Evolutionary conservation across 2,329 filamentous ascomycete species (phyloP), one percentile per base, ranked within the genome.

Genomic region (Aspergillus ustus): DNA sequence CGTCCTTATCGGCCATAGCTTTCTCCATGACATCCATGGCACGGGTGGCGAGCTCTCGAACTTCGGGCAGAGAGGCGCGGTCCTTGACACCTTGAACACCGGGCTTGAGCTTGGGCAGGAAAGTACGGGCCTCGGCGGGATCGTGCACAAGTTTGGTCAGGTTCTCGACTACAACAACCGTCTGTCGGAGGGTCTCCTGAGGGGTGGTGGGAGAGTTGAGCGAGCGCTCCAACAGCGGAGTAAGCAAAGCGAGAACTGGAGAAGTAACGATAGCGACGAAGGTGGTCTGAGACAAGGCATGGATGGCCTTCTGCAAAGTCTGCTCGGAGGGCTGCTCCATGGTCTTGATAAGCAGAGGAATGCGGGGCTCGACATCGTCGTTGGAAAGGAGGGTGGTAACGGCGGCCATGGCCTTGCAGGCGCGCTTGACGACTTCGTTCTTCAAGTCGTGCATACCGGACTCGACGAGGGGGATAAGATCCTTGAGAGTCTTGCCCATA

Each of bases 121-220:
- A 99, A 59, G 92, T 92, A 67, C 95, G 87, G 37, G 95, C 95
- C 82, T 99, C 95, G 63, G 97, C 88, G 15, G 95, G 95, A 76
- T 92, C 93, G 78, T 99, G 95, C 29, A 99, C 95, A 34, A 99
- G 88, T 83, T 97, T 98, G 63, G 95, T 99, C 82, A 99, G 83
- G 81, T 99, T 99, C 82, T 99, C 95, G 20, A 95, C 91, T 55
- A 99, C 96, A 58, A 99, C 93, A 31, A 96, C 93, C 2, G 95
- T 97, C 81, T 97, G 94, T 64, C 95, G 90, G 59, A 97, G 84
- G 22, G 98, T 93, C 80, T 99, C 95, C 77, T 99, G 95, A 3
- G 91, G 85, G 4, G 95, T 99, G 17, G 87, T 87, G 8, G 94
- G 95, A 63, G 89, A 94, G 83, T 97, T 97, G 64, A 99, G 86